A percentile compares a stretch with the other conserved stretches of the same genome.
phyloP scores from a whole-genome alignment of 202 grass and related monocot genomes.

The Cymbopogon flexuosus region DNA sequence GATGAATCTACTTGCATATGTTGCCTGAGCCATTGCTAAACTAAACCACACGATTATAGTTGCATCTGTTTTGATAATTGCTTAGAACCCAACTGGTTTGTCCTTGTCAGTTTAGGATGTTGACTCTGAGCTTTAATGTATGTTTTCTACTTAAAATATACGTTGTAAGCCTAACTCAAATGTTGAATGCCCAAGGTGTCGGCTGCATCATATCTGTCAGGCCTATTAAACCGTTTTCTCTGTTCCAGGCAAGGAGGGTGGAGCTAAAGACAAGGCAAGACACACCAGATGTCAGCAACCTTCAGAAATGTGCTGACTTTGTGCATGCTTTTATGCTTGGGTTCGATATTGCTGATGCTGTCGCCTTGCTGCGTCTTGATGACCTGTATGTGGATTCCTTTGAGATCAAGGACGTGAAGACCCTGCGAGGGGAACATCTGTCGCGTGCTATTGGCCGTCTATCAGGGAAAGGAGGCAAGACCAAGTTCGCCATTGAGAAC shows the following conservation, averaged over 20 bases:
- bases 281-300: conserved; percentile 78
- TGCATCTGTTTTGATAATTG: not conserved
- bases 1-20: not conserved
- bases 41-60: not conserved
- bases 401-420: conserved; percentile 97
- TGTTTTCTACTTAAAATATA: not conserved
- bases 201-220: not conserved
- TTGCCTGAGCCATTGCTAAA: not conserved
- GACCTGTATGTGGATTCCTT: conserved; percentile 87
- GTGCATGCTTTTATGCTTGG: conserved; percentile 92
- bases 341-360: conserved; percentile 64
- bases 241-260: conserved; percentile 58
- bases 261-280: conserved; percentile 82
- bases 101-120: not conserved
- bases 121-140: not conserved
- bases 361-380: conserved; percentile 71
- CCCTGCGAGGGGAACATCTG: conserved; percentile 77
- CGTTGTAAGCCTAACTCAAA: not conserved
- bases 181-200: not conserved
- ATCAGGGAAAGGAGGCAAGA: conserved; percentile 88
- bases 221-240: not conserved
- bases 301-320: conserved; percentile 80
- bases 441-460: conserved; percentile 76
- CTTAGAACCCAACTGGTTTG: not conserved
- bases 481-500: conserved; percentile 89